These are phyloP conservation scores for Moesziomyces sp. DNA, from an alignment of 1,284 basidiomycete genomes.

Conservation along the genomic window DNA sequence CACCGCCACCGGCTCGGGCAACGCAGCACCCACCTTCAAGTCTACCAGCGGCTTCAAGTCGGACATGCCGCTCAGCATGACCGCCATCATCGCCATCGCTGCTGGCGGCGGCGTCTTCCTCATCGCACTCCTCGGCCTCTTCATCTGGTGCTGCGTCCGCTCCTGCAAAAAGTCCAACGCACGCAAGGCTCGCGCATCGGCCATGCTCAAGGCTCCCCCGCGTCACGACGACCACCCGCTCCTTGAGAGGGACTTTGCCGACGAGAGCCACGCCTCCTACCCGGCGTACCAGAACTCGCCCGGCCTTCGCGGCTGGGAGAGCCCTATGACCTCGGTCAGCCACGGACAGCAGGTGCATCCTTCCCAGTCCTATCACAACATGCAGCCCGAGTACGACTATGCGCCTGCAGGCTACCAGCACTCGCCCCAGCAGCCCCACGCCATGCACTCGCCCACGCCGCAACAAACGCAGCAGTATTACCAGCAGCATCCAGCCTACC, in stretches of 20 bases:
- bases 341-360: slow-evolving; percentile 27
- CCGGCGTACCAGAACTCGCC: slow-evolving; percentile 33
- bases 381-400: slow-evolving; percentile 24
- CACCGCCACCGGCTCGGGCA: slow-evolving; percentile 12
- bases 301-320: slow-evolving; percentile 25
- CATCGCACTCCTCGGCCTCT: slow-evolving; percentile 27
- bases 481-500: slow-evolving; percentile 14
- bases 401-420: slow-evolving; percentile 5
- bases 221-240: slow-evolving; percentile 35
- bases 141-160: slow-evolving; percentile 46
- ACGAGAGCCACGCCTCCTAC: slow-evolving; percentile 24
- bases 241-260: slow-evolving; percentile 14
- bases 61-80: slow-evolving; percentile 25
- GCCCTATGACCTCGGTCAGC: slow-evolving; percentile 37
- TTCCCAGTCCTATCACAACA: slow-evolving; percentile 12
- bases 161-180: slow-evolving; percentile 37
- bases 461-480: slow-evolving; percentile 20
- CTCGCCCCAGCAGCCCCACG: slow-evolving; percentile 6
- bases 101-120: slow-evolving; percentile 41
- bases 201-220: slow-evolving; percentile 26
- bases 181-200: slow-evolving; percentile 25
- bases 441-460: slow-evolving; percentile 5
- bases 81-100: slow-evolving; percentile 43
- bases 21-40: slow-evolving; percentile 51
- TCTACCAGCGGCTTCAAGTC: slow-evolving; percentile 46